phyloP scores from a whole-genome alignment of 768 basidiomycete species.

The Boletus rufocinnamomeus region DNA sequence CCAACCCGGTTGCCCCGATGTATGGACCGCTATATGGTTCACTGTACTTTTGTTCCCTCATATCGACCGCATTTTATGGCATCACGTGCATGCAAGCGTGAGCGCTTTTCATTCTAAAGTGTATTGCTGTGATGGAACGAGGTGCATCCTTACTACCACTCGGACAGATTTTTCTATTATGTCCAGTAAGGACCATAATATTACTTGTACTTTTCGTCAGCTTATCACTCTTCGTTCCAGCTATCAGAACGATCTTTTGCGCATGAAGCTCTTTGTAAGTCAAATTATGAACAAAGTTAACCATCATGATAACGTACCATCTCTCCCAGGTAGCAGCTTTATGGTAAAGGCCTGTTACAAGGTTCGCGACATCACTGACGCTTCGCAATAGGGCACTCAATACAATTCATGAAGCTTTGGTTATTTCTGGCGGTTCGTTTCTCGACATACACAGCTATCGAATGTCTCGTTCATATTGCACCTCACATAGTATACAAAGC shows the following conservation, averaged over 20 bases:
- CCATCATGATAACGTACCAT: not conserved
- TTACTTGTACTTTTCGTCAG: not conserved
- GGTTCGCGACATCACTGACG: not conserved
- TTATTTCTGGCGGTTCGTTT: conserved; percentile 13
- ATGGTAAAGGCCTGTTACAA: conserved; percentile 2
- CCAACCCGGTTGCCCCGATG: not conserved
- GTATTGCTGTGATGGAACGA: no score
- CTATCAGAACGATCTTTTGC: conserved; percentile 5
- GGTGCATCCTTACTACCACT: not conserved
- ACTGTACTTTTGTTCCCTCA: conserved; percentile 2
- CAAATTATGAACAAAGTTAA: not conserved
- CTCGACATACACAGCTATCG: not conserved
- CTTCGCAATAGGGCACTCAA: conserved; percentile 6
- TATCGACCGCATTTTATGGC: conserved; percentile 5
- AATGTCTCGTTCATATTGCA: not conserved
- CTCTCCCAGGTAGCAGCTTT: conserved; percentile 9
- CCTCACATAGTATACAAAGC: conserved; percentile 9
- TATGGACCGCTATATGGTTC: not conserved
- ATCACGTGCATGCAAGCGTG: conserved; percentile 16
- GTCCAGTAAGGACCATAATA: conserved; percentile 1
- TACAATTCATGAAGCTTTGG: conserved; percentile 19
- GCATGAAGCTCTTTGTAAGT: conserved; percentile 16
- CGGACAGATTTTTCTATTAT: conserved; percentile 15
- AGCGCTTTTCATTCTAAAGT: not conserved
- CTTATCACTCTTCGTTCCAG: not conserved